phyloP scores from a whole-genome alignment of 192 early-diverging fungal genomes.

The Cetraspora pellucida region DNA sequence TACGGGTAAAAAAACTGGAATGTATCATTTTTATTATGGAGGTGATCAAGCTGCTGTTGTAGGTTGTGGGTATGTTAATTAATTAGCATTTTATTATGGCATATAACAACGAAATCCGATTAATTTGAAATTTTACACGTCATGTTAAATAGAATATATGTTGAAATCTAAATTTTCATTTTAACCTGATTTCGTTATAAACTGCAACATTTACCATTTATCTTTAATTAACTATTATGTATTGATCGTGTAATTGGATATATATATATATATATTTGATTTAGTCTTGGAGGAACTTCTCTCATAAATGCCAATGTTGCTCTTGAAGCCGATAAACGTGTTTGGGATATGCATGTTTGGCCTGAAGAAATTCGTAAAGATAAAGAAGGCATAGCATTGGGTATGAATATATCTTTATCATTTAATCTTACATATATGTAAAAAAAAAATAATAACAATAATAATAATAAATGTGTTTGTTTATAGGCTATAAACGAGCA shows the following conservation, averaged over 20 bases:
- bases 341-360: constrained; percentile 43
- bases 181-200: too few species aligned
- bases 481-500: constrained; percentile 38
- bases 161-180: too few species aligned
- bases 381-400: constrained; percentile 16
- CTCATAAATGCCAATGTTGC: constrained; percentile 52
- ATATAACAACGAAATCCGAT: too few species aligned
- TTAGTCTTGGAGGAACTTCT: constrained; percentile 52
- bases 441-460: too few species aligned
- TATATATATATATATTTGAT: too few species aligned
- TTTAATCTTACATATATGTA: too few species aligned
- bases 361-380: constrained; percentile 45
- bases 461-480: too few species aligned
- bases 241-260: neutral
- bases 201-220: neutral
- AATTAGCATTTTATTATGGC: too few species aligned
- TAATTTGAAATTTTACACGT: too few species aligned
- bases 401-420: too few species aligned
- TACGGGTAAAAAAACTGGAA: constrained; percentile 41
- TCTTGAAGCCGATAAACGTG: constrained; percentile 42
- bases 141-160: too few species aligned
- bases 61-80: constrained; percentile 43
- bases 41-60: constrained; percentile 46
- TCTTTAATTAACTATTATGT: neutral
- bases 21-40: constrained; percentile 46